These are phyloP conservation scores for Aureobasidium pullulans DNA, from an alignment of 2,329 filamentous ascomycete species.

Conservation along the genomic window DNA sequence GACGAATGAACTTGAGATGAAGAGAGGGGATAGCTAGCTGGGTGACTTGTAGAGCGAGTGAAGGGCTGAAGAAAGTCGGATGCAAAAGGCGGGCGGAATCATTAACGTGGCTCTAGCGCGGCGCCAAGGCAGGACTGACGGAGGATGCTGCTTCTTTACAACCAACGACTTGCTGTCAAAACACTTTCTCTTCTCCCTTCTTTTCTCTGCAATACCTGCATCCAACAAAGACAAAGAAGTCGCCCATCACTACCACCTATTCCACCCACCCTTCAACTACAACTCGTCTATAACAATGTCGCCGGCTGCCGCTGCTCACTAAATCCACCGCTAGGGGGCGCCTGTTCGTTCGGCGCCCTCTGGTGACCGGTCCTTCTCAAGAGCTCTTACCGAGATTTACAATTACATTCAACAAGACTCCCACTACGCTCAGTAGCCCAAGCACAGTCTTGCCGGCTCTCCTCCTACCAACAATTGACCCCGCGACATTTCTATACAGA, in stretches of 20 bases:
- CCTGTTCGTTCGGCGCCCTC: conserved; percentile 22
- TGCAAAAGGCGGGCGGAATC: background rate
- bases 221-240: conserved; percentile 18
- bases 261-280: conserved; percentile 17
- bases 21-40: background rate
- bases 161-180: background rate
- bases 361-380: conserved; percentile 23
- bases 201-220: background rate
- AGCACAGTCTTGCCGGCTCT: conserved; percentile 3
- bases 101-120: background rate
- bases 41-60: background rate
- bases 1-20: background rate
- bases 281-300: conserved; percentile 30
- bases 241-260: conserved; percentile 15
- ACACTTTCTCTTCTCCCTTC: conserved; percentile 10
- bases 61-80: background rate
- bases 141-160: conserved; percentile 5
- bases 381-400: conserved; percentile 26
- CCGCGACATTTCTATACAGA: background rate
- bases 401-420: conserved; percentile 22
- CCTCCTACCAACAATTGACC: background rate
- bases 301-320: conserved; percentile 28
- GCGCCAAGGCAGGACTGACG: conserved; percentile 9
- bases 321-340: conserved; percentile 27
- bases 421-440: conserved; percentile 7